phyloP scores from a whole-genome alignment of 257 asterid genomes.

The Leonotis leonurus region DNA sequence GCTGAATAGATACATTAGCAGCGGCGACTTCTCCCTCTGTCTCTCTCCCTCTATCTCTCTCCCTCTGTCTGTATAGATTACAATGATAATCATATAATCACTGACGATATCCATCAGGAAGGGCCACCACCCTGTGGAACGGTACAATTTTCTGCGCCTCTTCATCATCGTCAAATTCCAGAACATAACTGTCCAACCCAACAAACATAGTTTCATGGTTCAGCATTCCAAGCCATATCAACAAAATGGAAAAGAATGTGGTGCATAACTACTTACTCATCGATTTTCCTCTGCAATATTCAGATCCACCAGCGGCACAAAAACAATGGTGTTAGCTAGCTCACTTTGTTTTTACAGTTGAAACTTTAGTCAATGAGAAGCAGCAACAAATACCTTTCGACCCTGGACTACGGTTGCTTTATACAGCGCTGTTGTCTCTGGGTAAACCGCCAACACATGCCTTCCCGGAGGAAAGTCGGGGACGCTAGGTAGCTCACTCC shows the following conservation, averaged over 20 bases:
- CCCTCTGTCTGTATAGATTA: too few relatives aligned
- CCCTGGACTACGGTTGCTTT: constrained; percentile 89
- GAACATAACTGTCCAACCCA: constrained; percentile 57
- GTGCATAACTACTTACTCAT: constrained; percentile 59
- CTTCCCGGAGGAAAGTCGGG: constrained; percentile 77
- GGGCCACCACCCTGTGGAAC: constrained; percentile 82
- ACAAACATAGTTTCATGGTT: not conserved
- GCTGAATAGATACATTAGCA: constrained; percentile 13
- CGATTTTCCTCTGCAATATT: constrained; percentile 67
- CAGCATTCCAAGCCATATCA: not conserved
- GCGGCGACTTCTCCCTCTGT: too few relatives aligned
- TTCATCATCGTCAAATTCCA: constrained; percentile 94
- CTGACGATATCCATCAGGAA: constrained; percentile 74
- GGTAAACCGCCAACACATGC: constrained; percentile 93
- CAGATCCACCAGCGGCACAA: constrained; percentile 17
- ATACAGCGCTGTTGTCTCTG: constrained; percentile 89
- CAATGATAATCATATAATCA: constrained; percentile 26
- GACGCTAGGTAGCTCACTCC: constrained; percentile 58
- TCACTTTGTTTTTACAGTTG: constrained; percentile 3
- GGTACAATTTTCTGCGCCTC: constrained; percentile 84
- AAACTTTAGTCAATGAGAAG: not conserved
- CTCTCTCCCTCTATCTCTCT: not conserved
- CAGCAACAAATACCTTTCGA: constrained; percentile 59
- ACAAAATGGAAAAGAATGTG: not conserved
- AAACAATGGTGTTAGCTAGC: constrained; percentile 29